Percentiles rank a stretch among this genome's conserved stretches.
Evolutionary conservation across 179 eudicot genomes (phyloP).

Genomic region (Gypsophila paniculata): DNA sequence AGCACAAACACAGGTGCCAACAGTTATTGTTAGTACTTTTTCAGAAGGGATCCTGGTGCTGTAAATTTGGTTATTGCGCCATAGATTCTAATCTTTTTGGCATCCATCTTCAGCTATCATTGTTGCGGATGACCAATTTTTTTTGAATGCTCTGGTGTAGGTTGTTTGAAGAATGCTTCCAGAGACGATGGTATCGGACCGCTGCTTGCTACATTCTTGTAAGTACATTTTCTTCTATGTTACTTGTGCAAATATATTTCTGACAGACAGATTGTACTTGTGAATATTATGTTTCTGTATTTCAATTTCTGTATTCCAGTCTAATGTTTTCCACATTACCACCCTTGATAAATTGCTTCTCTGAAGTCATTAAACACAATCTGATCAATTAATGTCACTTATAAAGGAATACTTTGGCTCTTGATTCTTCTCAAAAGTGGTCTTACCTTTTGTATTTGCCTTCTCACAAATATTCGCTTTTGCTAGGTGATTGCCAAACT

Average conservation of each 20-base stretch:
- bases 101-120: neutral
- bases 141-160: conserved; percentile 28
- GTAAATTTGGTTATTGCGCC: neutral
- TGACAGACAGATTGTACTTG: neutral
- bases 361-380: neutral
- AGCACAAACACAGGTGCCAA: neutral
- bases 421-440: conserved; percentile 5
- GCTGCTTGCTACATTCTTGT: conserved; percentile 95
- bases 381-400: neutral
- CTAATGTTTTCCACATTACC: neutral
- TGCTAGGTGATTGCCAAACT: conserved; percentile 93
- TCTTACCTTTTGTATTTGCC: neutral
- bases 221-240: conserved; percentile 28
- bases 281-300: neutral
- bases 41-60: neutral
- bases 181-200: conserved; percentile 86
- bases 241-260: neutral
- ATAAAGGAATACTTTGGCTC: neutral
- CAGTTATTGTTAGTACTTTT: neutral
- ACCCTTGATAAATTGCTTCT: conserved; percentile 1
- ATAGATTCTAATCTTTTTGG: neutral
- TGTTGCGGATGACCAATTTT: neutral
- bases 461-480: conserved; percentile 13
- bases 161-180: conserved; percentile 97
- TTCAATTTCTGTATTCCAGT: neutral